Base-by-base conservation (phyloP, 1,284 basidiomycete species). In the Pascua sp. region DNA sequence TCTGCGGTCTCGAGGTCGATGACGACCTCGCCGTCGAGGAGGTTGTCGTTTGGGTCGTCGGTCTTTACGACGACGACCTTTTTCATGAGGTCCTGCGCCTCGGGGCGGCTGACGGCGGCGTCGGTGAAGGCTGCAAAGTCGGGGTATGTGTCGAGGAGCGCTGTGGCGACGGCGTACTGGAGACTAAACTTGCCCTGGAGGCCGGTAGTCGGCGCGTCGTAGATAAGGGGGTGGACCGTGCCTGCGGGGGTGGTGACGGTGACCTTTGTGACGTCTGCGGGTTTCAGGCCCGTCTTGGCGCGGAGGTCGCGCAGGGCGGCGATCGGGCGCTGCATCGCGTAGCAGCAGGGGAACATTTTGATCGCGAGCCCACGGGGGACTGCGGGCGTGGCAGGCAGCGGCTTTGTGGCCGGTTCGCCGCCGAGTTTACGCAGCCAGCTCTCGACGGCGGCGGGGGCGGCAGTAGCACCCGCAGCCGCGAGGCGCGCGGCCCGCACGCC, bases 331-430 rank as follows among this genome's bases (percentile, higher is more conserved):
- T 55, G 53, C 53, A 55, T 55, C 4, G 53, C 53, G 48, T 55
- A 55, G 53, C 53, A 55, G 53, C 53, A 55, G 24, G 53, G 53
- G 53, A 55, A 55, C 53, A 55, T 55, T 18, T 55, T 55, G 53
- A 55, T 55, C 15, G 53, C 53, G 38, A 55, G 48, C 1, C 53
- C 53, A 18, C 53, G 47, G 38, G 53, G 53, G 13, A 55, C 53
- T 5, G 47, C 53, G 8, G 53, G 53, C 2, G 53, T 55, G 10
- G 11, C 42, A 2, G 47, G 42, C 37, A 45, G 16, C 24, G 24
- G 24, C 7, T 32, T 32, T 7, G 24, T 32, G 7, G 4, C 24
- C 24, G 24, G 24, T 32, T 3, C 7, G 15, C 53, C 53, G 48
- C 53, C 53, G 38, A 55, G 53, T 43, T 55, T 55, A 15, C 43